Evolutionary conservation across 192 early-diverging fungal genomes (phyloP).

Genomic region (Coemansia sp.): DNA sequence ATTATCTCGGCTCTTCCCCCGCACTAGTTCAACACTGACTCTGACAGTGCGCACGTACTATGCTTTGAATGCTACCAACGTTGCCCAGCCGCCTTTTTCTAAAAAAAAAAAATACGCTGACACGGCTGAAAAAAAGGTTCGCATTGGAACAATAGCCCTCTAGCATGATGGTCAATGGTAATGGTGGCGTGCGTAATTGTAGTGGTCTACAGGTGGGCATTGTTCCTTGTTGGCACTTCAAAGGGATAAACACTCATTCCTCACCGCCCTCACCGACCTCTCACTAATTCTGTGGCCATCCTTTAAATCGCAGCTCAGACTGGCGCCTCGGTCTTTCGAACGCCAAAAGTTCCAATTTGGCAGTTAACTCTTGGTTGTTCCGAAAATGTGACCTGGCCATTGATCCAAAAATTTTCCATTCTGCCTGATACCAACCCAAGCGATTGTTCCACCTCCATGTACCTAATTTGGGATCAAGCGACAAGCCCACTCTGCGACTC

Average conservation of each 20-base stretch:
- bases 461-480: slow-evolving; percentile 22
- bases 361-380: not conserved
- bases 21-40: not conserved
- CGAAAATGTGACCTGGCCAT: not conserved
- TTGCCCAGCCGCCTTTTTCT: not conserved
- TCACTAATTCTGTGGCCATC: not conserved
- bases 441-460: slow-evolving; percentile 16
- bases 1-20: slow-evolving; percentile 6
- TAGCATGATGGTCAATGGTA: not conserved
- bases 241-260: slow-evolving; percentile 3
- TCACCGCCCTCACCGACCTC: not conserved
- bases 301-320: not conserved
- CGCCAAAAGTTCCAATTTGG: not conserved
- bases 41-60: not conserved
- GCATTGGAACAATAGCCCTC: not conserved
- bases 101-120: not conserved
- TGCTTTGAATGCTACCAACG: not conserved
- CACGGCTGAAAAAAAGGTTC: not conserved
- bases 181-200: not conserved
- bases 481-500: not conserved
- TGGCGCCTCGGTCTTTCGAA: not conserved
- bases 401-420: not conserved
- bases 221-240: not conserved
- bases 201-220: not conserved
- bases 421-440: not conserved